Conservation (phyloP, 2,329 filamentous ascomycete genomes). For the Dactylellina sp. region DNA sequence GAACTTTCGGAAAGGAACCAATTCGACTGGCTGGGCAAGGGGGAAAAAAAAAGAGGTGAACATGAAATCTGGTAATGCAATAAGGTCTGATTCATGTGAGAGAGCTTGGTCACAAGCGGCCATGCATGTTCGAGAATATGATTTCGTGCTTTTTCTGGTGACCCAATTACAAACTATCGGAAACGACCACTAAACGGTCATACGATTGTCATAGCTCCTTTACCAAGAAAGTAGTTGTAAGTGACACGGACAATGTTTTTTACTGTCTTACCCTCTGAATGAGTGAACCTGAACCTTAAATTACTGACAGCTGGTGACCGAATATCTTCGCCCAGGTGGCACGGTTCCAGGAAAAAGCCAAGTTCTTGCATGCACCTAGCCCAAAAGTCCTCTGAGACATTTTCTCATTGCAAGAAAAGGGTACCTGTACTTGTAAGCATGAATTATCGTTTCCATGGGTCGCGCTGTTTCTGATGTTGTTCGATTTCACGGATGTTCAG, state of each 20-base stretch:
- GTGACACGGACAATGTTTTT: neutral
- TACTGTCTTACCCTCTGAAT: neutral
- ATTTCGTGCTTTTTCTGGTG: neutral
- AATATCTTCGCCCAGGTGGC: conserved; percentile 19
- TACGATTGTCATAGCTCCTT: neutral
- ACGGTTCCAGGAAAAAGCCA: conserved; percentile 5
- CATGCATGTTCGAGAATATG: neutral
- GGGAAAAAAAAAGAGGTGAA: neutral
- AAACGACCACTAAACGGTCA: neutral
- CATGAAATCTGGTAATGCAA: neutral
- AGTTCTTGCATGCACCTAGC: too few species aligned
- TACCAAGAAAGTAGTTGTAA: neutral
- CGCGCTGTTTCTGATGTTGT: neutral
- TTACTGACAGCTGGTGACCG: conserved; percentile 30
- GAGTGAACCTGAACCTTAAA: too few species aligned
- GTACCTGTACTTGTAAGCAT: conserved; percentile 8
- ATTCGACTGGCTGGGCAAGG: neutral
- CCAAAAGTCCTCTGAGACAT: too few species aligned
- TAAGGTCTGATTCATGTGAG: neutral
- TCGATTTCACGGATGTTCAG: neutral
- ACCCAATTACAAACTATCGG: conserved; percentile 11
- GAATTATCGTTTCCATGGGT: conserved; percentile 7
- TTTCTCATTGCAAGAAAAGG: neutral
- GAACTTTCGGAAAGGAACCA: conserved; percentile 24
- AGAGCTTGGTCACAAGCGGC: neutral